Conservation (phyloP, 805 yeast genomes). For the Teunomyces atbi region DNA sequence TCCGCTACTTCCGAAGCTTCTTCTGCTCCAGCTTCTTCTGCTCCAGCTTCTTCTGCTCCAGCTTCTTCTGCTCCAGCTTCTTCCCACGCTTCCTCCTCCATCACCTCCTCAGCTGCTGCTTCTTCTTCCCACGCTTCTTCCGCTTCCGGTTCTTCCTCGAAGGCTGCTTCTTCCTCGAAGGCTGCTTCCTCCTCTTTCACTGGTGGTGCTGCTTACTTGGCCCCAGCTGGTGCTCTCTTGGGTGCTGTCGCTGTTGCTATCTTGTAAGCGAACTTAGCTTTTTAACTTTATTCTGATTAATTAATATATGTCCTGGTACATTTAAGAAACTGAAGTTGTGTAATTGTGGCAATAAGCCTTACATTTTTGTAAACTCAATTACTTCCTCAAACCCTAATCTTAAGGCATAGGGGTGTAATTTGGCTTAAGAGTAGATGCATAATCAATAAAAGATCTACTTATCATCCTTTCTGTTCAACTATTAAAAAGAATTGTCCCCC, state of each 20-base stretch:
- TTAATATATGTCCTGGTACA: not conserved
- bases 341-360: no score
- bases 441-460: no score
- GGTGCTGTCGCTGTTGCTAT: constrained; percentile 36
- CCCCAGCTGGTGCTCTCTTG: constrained; percentile 32
- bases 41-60: constrained; percentile 5
- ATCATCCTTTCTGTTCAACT: no score
- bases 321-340: not conserved
- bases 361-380: no score
- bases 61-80: constrained; percentile 7
- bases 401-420: no score
- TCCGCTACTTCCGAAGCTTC: constrained; percentile 17
- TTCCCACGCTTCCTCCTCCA: constrained; percentile 7
- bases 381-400: no score
- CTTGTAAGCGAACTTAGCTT: constrained; percentile 15
- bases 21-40: constrained; percentile 5
- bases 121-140: constrained; percentile 4
- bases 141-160: not conserved
- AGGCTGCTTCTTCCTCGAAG: constrained; percentile 7
- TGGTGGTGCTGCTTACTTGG: constrained; percentile 6
- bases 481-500: no score
- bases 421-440: no score
- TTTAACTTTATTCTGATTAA: not conserved
- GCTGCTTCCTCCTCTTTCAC: constrained; percentile 12
- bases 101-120: constrained; percentile 13